phyloP scores from a whole-genome alignment of 2,329 filamentous ascomycete species.

The Rhexocercosporidium sp. region DNA sequence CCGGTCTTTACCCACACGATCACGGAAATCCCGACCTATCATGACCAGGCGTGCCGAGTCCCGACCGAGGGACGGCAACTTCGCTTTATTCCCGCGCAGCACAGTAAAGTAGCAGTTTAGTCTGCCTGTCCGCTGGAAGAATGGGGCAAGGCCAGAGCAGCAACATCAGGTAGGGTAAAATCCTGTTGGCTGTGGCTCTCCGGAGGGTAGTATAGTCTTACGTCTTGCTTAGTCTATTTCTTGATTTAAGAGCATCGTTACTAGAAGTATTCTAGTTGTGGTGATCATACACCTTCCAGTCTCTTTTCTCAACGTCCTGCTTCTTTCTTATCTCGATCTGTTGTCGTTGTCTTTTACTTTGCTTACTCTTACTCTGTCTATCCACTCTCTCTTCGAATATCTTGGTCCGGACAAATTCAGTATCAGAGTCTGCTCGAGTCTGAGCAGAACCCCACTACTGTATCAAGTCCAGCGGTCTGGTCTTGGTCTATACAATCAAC shows the following conservation, averaged over 20 bases:
- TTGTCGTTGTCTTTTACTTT: neutral
- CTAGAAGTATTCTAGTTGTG: too few relatives aligned
- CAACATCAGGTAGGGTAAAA: neutral
- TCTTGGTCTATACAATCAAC: neutral
- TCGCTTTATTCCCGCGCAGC: constrained; percentile 16
- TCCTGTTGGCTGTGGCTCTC: too few relatives aligned
- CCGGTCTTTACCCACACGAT: neutral
- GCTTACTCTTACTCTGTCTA: neutral
- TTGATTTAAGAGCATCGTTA: too few relatives aligned
- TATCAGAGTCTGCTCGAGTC: neutral
- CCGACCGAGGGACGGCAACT: constrained; percentile 7
- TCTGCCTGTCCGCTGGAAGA: neutral
- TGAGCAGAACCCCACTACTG: neutral
- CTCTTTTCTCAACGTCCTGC: neutral
- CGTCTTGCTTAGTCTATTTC: too few relatives aligned
- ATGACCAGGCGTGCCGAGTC: constrained; percentile 15
- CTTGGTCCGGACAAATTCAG: neutral
- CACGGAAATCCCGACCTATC: neutral
- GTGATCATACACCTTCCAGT: too few relatives aligned
- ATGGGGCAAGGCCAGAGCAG: neutral
- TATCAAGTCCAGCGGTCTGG: neutral
- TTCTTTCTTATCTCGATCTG: neutral
- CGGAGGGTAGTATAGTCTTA: too few relatives aligned
- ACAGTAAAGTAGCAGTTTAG: neutral
- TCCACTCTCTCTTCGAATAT: neutral